Evolutionary conservation across 495 filamentous ascomycete species (phyloP).

Genomic region (Penicillium taxi): DNA sequence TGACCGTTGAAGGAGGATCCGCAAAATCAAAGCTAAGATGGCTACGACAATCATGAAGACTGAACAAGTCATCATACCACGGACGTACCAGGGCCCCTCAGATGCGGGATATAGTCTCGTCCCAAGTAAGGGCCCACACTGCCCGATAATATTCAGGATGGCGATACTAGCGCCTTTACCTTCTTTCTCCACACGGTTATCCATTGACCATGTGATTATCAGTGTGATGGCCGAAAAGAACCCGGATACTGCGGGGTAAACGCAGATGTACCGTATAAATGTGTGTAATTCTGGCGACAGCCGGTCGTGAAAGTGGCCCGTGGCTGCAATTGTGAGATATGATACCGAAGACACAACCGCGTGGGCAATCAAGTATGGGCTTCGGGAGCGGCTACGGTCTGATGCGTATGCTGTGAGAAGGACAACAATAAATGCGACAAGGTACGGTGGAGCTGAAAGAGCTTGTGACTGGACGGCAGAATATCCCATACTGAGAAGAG

Average conservation of each 20-base stretch:
- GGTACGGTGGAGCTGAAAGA: constrained; percentile 50
- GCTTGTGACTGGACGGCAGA: constrained; percentile 42
- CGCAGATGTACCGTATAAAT: constrained; percentile 46
- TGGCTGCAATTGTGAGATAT: constrained; percentile 49
- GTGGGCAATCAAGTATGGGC: constrained; percentile 43
- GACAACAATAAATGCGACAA: constrained; percentile 45
- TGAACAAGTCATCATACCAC: constrained; percentile 51
- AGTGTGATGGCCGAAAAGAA: constrained; percentile 57
- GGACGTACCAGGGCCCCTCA: constrained; percentile 52
- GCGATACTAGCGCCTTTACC: constrained; percentile 50
- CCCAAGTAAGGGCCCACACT: constrained; percentile 55
- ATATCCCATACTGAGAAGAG: constrained; percentile 33
- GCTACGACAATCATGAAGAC: constrained; percentile 49
- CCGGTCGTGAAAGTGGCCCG: constrained; percentile 31
- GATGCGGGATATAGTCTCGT: constrained; percentile 51
- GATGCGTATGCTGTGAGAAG: constrained; percentile 44
- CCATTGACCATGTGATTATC: constrained; percentile 59
- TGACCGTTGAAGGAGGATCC: constrained; percentile 36
- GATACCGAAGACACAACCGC: constrained; percentile 50
- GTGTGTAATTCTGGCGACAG: constrained; percentile 21
- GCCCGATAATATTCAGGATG: constrained; percentile 52
- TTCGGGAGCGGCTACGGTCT: constrained; percentile 40
- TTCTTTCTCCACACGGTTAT: constrained; percentile 50
- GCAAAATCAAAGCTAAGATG: constrained; percentile 38
- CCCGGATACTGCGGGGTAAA: constrained; percentile 50